Conservation (phyloP, 495 filamentous ascomycete genomes). For the Poronia punctata region DNA sequence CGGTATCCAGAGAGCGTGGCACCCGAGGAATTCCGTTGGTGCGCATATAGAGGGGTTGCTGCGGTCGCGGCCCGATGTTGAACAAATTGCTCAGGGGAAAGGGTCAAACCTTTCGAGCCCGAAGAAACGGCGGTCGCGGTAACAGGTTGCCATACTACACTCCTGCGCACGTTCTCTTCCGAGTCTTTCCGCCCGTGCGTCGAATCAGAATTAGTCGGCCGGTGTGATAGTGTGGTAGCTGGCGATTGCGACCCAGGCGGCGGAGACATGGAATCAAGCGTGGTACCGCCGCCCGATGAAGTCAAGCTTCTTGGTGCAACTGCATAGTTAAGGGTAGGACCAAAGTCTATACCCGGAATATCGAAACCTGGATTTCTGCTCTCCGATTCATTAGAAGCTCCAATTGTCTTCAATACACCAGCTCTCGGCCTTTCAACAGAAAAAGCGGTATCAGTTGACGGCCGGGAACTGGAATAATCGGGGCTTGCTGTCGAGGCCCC, state of each 20-base stretch:
- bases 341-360: constrained; percentile 80
- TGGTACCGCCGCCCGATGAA: constrained; percentile 4
- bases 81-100: constrained; percentile 75
- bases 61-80: constrained; percentile 62
- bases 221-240: constrained; percentile 29
- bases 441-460: constrained; percentile 54
- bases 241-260: constrained; percentile 32
- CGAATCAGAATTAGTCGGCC: constrained; percentile 31
- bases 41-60: constrained; percentile 38
- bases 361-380: constrained; percentile 26
- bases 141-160: constrained; percentile 74
- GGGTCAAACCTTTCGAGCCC: constrained; percentile 33
- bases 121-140: constrained; percentile 33
- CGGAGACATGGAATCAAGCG: neutral
- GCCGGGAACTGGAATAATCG: constrained; percentile 64
- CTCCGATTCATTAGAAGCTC: constrained; percentile 39
- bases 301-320: constrained; percentile 20
- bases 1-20: constrained; percentile 43
- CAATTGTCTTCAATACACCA: constrained; percentile 77
- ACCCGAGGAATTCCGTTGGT: constrained; percentile 54
- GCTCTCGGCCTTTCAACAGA: constrained; percentile 66
- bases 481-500: constrained; percentile 42
- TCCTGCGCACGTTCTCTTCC: constrained; percentile 48
- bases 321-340: constrained; percentile 68
- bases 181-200: constrained; percentile 39